Conservation (phyloP, 768 basidiomycete species). For the Termitomyces sp. region DNA sequence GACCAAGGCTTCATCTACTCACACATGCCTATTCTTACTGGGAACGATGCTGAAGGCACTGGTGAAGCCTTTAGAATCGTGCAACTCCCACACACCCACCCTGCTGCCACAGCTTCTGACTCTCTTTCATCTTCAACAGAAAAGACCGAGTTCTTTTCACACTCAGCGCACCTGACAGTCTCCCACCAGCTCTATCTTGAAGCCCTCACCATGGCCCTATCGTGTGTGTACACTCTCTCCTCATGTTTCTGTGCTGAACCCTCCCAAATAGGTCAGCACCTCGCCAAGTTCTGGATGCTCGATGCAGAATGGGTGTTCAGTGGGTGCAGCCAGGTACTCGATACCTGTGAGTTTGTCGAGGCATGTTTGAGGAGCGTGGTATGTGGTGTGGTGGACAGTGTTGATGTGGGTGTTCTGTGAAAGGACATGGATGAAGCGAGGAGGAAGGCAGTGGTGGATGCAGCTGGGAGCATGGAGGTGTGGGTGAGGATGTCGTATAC, state of each 20-base stretch:
- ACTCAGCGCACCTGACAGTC: slow-evolving; percentile 83
- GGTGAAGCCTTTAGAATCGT: slow-evolving; percentile 88
- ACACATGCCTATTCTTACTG: slow-evolving; percentile 86
- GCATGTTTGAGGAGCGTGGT: slow-evolving; percentile 26
- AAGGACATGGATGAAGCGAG: slow-evolving; percentile 33
- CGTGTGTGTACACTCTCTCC: slow-evolving; percentile 89
- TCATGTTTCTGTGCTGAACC: slow-evolving; percentile 95
- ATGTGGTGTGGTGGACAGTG: slow-evolving; percentile 12
- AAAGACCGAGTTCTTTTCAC: slow-evolving; percentile 63
- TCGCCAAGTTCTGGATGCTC: slow-evolving; percentile 99
- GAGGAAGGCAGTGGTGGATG: slow-evolving; percentile 29
- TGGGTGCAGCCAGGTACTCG: slow-evolving; percentile 30
- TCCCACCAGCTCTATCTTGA: slow-evolving; percentile 97
- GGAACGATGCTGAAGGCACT: slow-evolving; percentile 93
- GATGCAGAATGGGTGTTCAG: slow-evolving; percentile 83
- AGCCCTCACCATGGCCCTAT: slow-evolving; percentile 70
- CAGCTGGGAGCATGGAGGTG: slow-evolving; percentile 26
- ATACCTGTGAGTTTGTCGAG: slow-evolving; percentile 38
- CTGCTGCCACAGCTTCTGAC: slow-evolving; percentile 13
- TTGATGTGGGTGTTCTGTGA: slow-evolving; percentile 35
- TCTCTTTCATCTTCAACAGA: slow-evolving; percentile 10
- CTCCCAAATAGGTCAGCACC: slow-evolving; percentile 83
- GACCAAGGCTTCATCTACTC: slow-evolving; percentile 72
- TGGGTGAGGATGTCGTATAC: slow-evolving; percentile 82
- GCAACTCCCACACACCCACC: slow-evolving; percentile 29